These are phyloP conservation scores for Apostasia ramifera DNA, from an alignment of 106 monocot genomes.

Conservation along the genomic window DNA sequence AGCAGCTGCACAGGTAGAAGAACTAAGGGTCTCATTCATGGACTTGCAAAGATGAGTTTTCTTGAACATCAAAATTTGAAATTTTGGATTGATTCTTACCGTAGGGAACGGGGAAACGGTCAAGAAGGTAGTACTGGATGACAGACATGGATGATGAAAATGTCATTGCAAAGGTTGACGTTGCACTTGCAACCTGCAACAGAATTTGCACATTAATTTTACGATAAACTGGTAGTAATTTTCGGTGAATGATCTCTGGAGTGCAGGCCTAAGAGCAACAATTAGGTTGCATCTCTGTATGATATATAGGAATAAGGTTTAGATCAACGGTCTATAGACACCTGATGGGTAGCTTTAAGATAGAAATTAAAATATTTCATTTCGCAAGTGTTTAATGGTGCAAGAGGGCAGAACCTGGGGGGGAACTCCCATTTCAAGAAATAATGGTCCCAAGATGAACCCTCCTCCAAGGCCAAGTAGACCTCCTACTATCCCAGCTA, in stretches of 20 bases:
- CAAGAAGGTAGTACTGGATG: constrained; percentile 39
- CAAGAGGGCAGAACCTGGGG: constrained; percentile 29
- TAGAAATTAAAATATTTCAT: too few species aligned
- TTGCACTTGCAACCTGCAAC: constrained; percentile 44
- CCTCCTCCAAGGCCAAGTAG: constrained; percentile 60
- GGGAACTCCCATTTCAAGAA: constrained; percentile 56
- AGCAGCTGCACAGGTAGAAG: constrained; percentile 22
- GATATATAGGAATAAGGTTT: too few species aligned
- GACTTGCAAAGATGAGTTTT: neutral
- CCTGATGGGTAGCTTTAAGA: too few species aligned
- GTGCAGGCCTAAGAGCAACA: too few species aligned
- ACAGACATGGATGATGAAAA: constrained; percentile 61
- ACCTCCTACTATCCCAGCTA: constrained; percentile 53
- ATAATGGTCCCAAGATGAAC: constrained; percentile 56
- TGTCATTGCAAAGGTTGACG: constrained; percentile 48
- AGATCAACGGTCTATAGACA: too few species aligned
- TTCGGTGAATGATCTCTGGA: too few species aligned
- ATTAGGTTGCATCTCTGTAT: too few species aligned
- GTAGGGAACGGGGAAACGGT: constrained; percentile 43
- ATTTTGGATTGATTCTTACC: constrained; percentile 12
- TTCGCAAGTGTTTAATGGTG: neutral
- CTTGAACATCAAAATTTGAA: neutral
- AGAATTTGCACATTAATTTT: too few species aligned
- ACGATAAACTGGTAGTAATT: too few species aligned
- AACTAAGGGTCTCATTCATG: neutral